Conservation (phyloP, 2,329 filamentous ascomycete genomes). For the Apiospora marii region DNA sequence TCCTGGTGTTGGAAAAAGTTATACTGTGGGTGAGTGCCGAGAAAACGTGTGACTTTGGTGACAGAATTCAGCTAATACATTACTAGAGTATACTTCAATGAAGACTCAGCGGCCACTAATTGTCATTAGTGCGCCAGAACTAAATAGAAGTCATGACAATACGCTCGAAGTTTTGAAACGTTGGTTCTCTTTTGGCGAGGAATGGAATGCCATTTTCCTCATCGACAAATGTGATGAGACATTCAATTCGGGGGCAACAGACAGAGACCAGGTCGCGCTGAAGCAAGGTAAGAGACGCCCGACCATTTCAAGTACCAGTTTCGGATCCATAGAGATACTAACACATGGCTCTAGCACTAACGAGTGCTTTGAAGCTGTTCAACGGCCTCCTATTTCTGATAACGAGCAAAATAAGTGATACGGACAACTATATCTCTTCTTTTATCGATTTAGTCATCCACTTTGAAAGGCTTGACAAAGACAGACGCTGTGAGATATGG, state of each 20-base stretch:
- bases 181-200: background rate
- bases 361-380: no score
- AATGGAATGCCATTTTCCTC: background rate
- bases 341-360: background rate
- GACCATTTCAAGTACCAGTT: no score
- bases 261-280: no score
- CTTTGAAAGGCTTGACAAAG: background rate
- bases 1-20: background rate
- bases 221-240: background rate
- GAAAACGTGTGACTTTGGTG: rapidly evolving
- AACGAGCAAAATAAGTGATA: no score
- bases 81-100: background rate
- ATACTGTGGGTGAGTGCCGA: background rate
- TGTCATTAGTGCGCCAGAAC: background rate
- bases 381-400: no score
- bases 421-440: no score
- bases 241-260: background rate
- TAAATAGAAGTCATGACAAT: no score
- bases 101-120: background rate
- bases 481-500: background rate
- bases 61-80: no score
- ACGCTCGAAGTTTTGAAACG: no score
- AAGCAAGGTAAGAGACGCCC: no score
- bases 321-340: background rate
- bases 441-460: background rate